Base-by-base conservation (phyloP, 768 basidiomycete genomes). In the Vishniacozyma victoriae region DNA sequence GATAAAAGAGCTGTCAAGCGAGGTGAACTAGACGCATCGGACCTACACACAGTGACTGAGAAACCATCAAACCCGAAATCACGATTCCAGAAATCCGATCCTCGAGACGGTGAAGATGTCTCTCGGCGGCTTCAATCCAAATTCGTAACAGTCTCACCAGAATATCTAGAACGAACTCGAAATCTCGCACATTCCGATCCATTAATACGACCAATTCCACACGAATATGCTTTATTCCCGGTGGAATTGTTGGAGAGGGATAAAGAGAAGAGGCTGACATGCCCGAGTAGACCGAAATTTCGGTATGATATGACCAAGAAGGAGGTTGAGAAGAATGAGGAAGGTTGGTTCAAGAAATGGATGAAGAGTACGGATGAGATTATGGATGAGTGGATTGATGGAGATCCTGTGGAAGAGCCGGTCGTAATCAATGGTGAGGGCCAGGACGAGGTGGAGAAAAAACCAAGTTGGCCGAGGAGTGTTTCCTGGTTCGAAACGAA, bases 401-500 rank as follows among this genome's bases (percentile, higher is more conserved):
- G 75, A 37, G 64, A 62, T 6, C 44, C 41, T 26, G 38, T 36
- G 5, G 51, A 48, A 7, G 39, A 23, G 48, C 40, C 27, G 16
- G 26, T 31, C 24, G 43, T 35, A 20, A 35, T 19, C 13, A 44
- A 42, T 25, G 31, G 23, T 18, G 75, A 91, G n/a, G 87, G 90
- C 69, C 88, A 89, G 54, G 77, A 79, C 54, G 46, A 19, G 7
- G 44, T 16, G 14, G 52, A 49, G 25, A 23, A 54, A 37, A 24
- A 47, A 9, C 22, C 20, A 5, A 25, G 16, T n/a, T 57, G 50
- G 48, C 54, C 53, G 1, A 45, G 64, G 29, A 78, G 96, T n/a
- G 76, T 96, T 1, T 93, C 92, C 0, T 93, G 91, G 4, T 99
- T 95, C 64, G 95, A 99, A 68, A 85, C 91, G 41, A 99, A 97